Base-by-base conservation (phyloP, 495 filamentous ascomycete genomes). In the Cercophora newfieldiana region DNA sequence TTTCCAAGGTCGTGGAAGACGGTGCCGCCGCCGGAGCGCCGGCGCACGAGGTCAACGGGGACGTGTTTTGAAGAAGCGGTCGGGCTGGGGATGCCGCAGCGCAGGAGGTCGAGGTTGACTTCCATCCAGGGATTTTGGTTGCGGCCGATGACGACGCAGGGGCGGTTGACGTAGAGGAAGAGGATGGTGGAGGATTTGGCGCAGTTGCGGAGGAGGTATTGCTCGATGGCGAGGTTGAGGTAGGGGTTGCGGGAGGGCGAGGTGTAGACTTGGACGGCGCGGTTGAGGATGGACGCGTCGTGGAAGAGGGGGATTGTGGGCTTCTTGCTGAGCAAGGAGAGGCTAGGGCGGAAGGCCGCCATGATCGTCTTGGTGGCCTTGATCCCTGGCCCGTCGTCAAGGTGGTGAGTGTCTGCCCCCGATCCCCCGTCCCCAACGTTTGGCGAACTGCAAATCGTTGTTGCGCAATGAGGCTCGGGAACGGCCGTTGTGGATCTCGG, bases 61-160 rank as follows among this genome's bases (percentile, higher is more conserved):
- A 5, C 1, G 31, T 37, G 16, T 14, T 30, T 3, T 1, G 3
- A 7, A 6, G 54, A 4, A 26, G 26, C 6, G 50, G 7, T 22
- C 26, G 26, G 55, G 51, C 50, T 12, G 6, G 54, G 53, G 1
- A 69, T 25, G n/a, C 66, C 68, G 6, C 66, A 50, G 12, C 78
- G 74, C 1, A 93, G 77, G 8, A 83, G 79, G 21, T 79, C 78
- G 7, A 96, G 83, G 75, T 97, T 92, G 54, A 90, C 88, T 76
- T 99, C 95, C 8, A 91, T 81, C 94, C 94, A 99, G 47, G 95
- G 95, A 74, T 99, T 99, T 74, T 99, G 95, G 75, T 99, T 99
- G 54, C 94, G 90, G 16, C 95, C 95, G 64, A 99, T 88, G 67
- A 99, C 87, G 57, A 99, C 83, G 76, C 90, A 90, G 7, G 94